Evolutionary conservation across 805 yeast species (phyloP), one percentile per base, ranked within the genome.

Genomic region (Schwanniomyces pseudopolymorphus): DNA sequence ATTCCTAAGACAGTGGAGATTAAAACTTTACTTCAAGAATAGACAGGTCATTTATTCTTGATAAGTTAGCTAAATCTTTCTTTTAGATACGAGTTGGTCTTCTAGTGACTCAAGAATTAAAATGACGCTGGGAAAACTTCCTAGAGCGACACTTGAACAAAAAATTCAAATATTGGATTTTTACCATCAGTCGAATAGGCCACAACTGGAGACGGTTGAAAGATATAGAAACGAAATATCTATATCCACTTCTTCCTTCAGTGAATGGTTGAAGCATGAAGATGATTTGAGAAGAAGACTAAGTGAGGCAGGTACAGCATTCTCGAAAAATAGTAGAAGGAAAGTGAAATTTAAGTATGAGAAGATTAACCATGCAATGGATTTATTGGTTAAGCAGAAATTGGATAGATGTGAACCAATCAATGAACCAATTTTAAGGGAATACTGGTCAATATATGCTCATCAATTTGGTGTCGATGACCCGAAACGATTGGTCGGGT

Each of bases 221-320:
- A 61, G 70, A 40, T 81, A 75, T 61, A 74, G 72, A 50, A 67
- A 75, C 44, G 69, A 69, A 49, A 72, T 77, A 42, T 71, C 84
- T 13, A 80, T 81, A 10, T 77, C 83, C n/a, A 79, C 85, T 1
- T 78, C 83, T 21, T 74, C 81, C 13, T 75, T 81, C 52, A 74
- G 81, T 54, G 85, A 81, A 55, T 81, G 87, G 87, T 57, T 81
- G 35, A 80, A 79, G 58, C 67, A 73, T 47, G 85, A 81, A 57
- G 61, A 53, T 3, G 79, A 79, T 19, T 60, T 81, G 36, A 57
- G 84, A n/a, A 64, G 63, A 40, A 60, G 83, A 41, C 72, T 70
- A 52, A 63, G 57, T 43, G 73, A 67, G 46, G 67, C 64, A 6
- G 60, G 59, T 11, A 61, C 67, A 41, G 56, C 58, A 20, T 67